Evolutionary conservation across 2,329 filamentous ascomycete species (phyloP).

Genomic region (Penicillium italicum): DNA sequence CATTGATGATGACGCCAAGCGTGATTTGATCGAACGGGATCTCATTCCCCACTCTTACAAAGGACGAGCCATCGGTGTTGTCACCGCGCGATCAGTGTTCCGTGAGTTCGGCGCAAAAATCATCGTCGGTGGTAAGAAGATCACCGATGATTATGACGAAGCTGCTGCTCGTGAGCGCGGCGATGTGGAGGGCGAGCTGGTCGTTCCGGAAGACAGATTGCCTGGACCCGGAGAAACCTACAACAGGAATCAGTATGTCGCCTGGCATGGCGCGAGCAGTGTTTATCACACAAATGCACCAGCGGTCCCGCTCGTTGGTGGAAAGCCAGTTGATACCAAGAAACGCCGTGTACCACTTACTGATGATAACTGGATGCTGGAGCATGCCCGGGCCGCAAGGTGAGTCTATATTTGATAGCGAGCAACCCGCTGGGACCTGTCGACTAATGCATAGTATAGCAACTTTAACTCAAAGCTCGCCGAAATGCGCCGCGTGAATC

Average conservation of each 20-base stretch:
- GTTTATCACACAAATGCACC: conserved; percentile 86
- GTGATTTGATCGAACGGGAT: conserved; percentile 89
- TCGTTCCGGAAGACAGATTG: conserved; percentile 80
- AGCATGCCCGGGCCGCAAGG: conserved; percentile 90
- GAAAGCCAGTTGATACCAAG: conserved; percentile 72
- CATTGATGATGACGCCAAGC: conserved; percentile 94
- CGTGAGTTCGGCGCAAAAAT: conserved; percentile 94
- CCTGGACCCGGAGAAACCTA: conserved; percentile 77
- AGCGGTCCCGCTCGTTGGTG: conserved; percentile 68
- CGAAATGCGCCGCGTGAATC: conserved; percentile 63
- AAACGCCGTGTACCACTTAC: conserved; percentile 84
- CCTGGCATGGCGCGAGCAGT: conserved; percentile 94
- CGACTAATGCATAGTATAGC: conserved; percentile 48
- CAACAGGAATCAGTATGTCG: conserved; percentile 98
- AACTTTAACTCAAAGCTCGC: conserved; percentile 77
- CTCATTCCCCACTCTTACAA: conserved; percentile 99
- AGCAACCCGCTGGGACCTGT: neutral
- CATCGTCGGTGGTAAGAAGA: conserved; percentile 80
- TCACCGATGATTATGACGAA: conserved; percentile 87
- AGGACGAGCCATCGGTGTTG: conserved; percentile 92
- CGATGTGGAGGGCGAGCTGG: conserved; percentile 80
- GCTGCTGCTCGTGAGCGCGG: conserved; percentile 70
- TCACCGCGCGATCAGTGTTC: conserved; percentile 94
- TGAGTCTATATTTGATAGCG: conserved; percentile 43
- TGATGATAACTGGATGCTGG: conserved; percentile 92